Base-by-base conservation (phyloP, 306 rosid genomes). In the Vigna unguiculata region DNA sequence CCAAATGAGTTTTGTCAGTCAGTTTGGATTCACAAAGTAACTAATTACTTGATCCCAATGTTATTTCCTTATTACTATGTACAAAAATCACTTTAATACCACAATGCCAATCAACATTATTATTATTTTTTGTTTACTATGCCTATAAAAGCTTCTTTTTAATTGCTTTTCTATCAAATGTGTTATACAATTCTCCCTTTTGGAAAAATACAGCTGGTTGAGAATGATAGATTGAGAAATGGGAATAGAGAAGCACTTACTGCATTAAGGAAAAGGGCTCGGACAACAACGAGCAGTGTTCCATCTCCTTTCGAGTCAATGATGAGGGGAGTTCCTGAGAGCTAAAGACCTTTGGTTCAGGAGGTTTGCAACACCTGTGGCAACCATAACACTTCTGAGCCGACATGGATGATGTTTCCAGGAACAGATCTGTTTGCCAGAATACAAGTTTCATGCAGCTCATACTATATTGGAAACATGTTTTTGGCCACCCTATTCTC, bases 171-270 rank as follows among this genome's bases (percentile, higher is more conserved):
- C 36, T 20, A 75, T 52, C 53, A 62, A 69, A 38, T 71, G 47
- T 78, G 72, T 21, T 36, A 65, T 75, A 40, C 63, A 48, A 15
- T 55, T 80, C 61, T 49, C n/a, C 20, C 25, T 43, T 65, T 17
- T 74, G 69, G 30, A 52, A 47, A 74, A 73, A 30, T 79, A 51
- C 82, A 92, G 97, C 72, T 87, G 75, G 90, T 95, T 77, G 98
- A 95, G 84, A 92, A 79, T 66, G 97, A 95, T 86, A 88, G 82
- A 88, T 60, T 88, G 83, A 89, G 98, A 81, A 92, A 90, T 78
- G 96, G 93, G 79, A 89, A 90, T 43, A 84, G 98, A 60, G 97
- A 95, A 89, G 97, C 98, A 30, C 89, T 92, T 69, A 90, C 97
- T 48, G 90, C 96, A 52, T 69, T 92, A 72, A 89, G 98, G 84